phyloP scores from a whole-genome alignment of 371 early-diverging fungal genomes.

The Mortierella sp. region DNA sequence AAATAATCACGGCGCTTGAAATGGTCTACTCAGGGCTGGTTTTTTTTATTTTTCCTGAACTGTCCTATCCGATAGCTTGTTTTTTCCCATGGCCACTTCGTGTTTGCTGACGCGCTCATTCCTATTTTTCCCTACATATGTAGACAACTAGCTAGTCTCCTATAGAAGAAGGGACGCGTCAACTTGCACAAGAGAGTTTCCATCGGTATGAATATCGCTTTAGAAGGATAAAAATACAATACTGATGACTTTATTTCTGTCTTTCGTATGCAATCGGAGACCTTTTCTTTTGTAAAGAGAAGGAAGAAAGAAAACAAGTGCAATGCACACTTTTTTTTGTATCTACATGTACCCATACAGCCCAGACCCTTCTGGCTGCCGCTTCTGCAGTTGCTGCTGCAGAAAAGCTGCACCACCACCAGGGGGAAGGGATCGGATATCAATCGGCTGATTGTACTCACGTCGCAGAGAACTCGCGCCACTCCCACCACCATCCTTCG shows the following conservation, averaged over 20 bases:
- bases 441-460: constrained; percentile 10
- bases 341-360: constrained; percentile 40
- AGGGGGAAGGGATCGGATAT: constrained; percentile 7
- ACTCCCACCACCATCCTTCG: background rate
- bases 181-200: background rate
- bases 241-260: no score
- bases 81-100: background rate
- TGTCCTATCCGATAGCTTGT: background rate
- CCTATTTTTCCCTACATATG: background rate
- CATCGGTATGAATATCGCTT: no score
- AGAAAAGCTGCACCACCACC: background rate
- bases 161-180: background rate
- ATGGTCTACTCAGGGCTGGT: background rate
- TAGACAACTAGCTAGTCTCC: no score
- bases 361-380: background rate
- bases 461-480: background rate
- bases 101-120: background rate
- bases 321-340: background rate
- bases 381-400: background rate
- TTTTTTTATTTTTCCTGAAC: background rate
- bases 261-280: no score
- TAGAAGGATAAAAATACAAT: no score
- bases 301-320: background rate
- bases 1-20: background rate
- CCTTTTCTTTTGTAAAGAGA: background rate